Percentiles rank a stretch among this genome's conserved stretches.
Evolutionary conservation across 371 early-diverging fungal genomes (phyloP).

Genomic region (Cokeromyces recurvatus): DNA sequence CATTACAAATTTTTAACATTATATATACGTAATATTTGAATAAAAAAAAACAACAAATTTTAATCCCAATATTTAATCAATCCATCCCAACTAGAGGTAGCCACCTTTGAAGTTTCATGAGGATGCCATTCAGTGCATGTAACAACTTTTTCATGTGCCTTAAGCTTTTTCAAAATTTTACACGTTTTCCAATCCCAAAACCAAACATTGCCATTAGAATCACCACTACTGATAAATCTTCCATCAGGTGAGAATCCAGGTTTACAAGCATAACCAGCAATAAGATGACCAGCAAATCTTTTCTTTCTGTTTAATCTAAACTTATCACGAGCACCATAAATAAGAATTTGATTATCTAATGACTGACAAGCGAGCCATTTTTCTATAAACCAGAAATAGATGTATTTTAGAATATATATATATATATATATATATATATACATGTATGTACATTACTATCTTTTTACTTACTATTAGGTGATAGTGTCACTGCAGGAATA

Average conservation of each 20-base stretch:
- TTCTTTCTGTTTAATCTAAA: conserved; percentile 90
- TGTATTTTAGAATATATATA: conserved; percentile 20
- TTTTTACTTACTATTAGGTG: conserved; percentile 80
- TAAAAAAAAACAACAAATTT: no score
- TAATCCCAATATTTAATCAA: conserved; percentile 91
- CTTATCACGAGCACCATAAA: conserved; percentile 83
- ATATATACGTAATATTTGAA: no score
- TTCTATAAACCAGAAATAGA: conserved; percentile 40
- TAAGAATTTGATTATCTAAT: conserved; percentile 90
- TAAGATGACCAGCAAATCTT: conserved; percentile 86
- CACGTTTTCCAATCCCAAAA: conserved; percentile 97
- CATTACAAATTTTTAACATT: no score
- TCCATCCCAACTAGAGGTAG: conserved; percentile 96
- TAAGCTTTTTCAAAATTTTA: conserved; percentile 77
- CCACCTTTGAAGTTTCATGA: conserved; percentile 88
- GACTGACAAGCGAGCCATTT: conserved; percentile 94
- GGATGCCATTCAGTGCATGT: conserved; percentile 94
- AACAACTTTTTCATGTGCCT: conserved; percentile 88
- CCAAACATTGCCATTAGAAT: conserved; percentile 90
- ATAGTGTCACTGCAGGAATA: conserved; percentile 87
- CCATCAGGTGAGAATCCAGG: conserved; percentile 93
- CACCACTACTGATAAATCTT: conserved; percentile 84
- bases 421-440: no score
- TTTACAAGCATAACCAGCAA: conserved; percentile 95
- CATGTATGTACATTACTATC: no score